A percentile compares a stretch with the other conserved stretches of the same genome.
Conservation (phyloP, 2,329 filamentous ascomycete species). For the Penicillium crustosum region DNA sequence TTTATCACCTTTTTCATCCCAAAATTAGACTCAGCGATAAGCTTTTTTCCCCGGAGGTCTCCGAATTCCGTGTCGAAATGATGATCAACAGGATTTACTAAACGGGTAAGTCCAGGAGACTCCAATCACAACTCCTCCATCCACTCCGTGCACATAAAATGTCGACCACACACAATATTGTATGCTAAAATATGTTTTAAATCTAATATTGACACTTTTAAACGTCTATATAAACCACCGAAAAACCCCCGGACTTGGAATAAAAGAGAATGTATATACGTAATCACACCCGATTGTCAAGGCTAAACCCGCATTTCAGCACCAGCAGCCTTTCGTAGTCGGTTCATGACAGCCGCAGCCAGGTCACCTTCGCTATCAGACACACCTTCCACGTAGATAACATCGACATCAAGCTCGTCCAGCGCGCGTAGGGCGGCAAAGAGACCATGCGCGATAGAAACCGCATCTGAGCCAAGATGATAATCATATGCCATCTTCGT, state of each 20-base stretch:
- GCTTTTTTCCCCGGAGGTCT: conserved; percentile 12
- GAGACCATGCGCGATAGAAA: conserved; percentile 77
- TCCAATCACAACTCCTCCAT: background rate
- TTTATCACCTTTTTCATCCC: background rate
- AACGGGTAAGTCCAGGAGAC: conserved; percentile 9
- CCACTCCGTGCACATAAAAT: background rate
- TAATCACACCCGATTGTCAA: conserved; percentile 21
- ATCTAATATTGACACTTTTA: conserved; percentile 8
- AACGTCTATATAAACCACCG: background rate
- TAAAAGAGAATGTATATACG: background rate
- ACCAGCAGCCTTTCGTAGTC: conserved; percentile 72
- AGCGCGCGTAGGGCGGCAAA: conserved; percentile 86
- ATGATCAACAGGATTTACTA: background rate
- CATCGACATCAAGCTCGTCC: conserved; percentile 73
- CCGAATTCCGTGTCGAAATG: conserved; percentile 3
- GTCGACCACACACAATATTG: background rate
- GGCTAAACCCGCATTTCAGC: conserved; percentile 51
- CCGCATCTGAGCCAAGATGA: conserved; percentile 67
- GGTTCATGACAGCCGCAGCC: conserved; percentile 83
- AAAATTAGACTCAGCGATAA: conserved; percentile 1
- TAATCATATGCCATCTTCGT: conserved; percentile 62
- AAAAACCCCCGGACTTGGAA: background rate
- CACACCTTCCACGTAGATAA: conserved; percentile 90
- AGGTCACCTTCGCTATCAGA: conserved; percentile 69
- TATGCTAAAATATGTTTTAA: background rate